Evolutionary conservation across 331 rosid genomes (phyloP).

Genomic region (Spiraea crenata): DNA sequence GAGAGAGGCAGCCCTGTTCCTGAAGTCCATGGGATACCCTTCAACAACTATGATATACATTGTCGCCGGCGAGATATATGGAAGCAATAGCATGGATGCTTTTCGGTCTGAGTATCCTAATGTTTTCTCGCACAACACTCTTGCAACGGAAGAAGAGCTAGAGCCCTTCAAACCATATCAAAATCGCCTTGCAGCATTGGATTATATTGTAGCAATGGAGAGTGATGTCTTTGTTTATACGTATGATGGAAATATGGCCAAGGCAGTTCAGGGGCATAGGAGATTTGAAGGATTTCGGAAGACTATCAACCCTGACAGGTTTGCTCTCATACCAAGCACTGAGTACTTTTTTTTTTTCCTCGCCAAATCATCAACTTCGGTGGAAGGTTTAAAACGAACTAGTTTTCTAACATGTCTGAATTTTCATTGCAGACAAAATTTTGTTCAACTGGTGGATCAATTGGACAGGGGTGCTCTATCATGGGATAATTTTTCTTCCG

Average conservation of each 20-base stretch:
- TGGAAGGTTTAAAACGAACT: not conserved
- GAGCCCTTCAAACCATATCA: conserved; percentile 75
- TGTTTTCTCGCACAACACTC: conserved; percentile 75
- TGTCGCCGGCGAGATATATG: conserved; percentile 95
- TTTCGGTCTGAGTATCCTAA: conserved; percentile 71
- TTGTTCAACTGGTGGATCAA: conserved; percentile 70
- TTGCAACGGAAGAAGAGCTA: conserved; percentile 80
- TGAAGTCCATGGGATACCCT: conserved; percentile 98
- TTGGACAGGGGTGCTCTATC: conserved; percentile 49
- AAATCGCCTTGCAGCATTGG: conserved; percentile 95
- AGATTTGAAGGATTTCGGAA: conserved; percentile 85
- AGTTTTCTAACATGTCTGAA: not conserved
- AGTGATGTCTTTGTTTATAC: conserved; percentile 95
- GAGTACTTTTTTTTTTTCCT: not conserved
- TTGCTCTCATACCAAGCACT: conserved; percentile 8
- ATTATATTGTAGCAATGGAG: conserved; percentile 78
- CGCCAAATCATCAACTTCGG: not conserved
- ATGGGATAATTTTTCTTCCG: conserved; percentile 63
- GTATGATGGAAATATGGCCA: conserved; percentile 99
- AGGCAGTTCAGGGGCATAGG: conserved; percentile 96
- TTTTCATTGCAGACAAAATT: conserved; percentile 53
- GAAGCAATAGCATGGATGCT: conserved; percentile 65
- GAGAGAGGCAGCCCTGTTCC: conserved; percentile 86
- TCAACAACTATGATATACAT: conserved; percentile 86
- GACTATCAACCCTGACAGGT: conserved; percentile 95